Evolutionary conservation across 345 rosid species (phyloP), one percentile per base, ranked within the genome.

Genomic region (Sisymbrium altissimum): DNA sequence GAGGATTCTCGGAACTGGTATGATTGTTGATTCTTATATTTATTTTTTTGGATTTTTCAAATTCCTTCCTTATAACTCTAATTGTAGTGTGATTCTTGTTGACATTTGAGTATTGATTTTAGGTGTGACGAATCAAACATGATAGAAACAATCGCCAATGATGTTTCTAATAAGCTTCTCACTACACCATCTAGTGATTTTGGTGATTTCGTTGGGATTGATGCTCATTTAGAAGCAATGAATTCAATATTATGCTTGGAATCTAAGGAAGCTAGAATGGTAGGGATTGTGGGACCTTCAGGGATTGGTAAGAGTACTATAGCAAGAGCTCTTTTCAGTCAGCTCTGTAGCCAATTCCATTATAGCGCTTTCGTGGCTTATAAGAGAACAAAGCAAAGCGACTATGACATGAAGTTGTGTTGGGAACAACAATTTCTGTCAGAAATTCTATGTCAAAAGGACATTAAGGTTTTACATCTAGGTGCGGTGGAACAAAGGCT

Each of bases 261-360:
- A 2, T 39, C 48, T 0, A n/a, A 3, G 2, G 81, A 65, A 39
- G 55, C 53, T 12, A 9, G 8, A 13, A 64, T 64, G 33, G 21
- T 78, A 0, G 86, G 86, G 19, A 81, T 84, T 21, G 29, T 68
- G 55, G 88, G 85, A 1, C 64, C 77, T 64, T 79, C 81, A 1
- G 86, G 90, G 2, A 75, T 79, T 2, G 89, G 89, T 4, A 85
- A 86, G 57, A 86, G 79, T 8, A 76, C 89, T n/a, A 45, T 82
- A 25, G 85, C 82, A 35, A 67, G 68, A 45, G 84, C 73, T 25
- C 25, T 84, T 0, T 68, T 10, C 35, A 4, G 19, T 2, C 18
- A 1, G 0, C 3, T 67, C 18, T 67, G 39, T 25, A 54, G n/a
- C 6, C 40, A 12, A 17, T 68, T 68, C 21, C 30, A 7, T 0